Conservation (phyloP, 352 stramenopile species). For the Pythium phragmitis region DNA sequence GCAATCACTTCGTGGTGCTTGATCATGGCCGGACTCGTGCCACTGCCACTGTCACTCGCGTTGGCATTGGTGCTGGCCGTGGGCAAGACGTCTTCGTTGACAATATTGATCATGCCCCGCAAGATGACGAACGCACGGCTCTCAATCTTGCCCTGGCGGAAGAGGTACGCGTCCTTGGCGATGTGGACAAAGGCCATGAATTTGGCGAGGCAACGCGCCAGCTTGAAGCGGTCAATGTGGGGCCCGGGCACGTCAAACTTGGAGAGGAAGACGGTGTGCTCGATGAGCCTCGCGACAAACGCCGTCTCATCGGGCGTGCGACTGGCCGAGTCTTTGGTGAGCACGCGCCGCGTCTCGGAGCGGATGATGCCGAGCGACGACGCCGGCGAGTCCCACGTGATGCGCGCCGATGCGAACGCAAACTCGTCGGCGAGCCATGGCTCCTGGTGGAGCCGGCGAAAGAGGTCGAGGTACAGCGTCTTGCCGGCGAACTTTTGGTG, state of each 20-base stretch:
- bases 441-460: slow-evolving; percentile 64
- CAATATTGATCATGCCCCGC: slow-evolving; percentile 70
- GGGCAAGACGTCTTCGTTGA: slow-evolving; percentile 58
- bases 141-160: slow-evolving; percentile 72
- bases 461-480: slow-evolving; percentile 70
- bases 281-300: slow-evolving; percentile 59
- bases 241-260: slow-evolving; percentile 63
- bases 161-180: slow-evolving; percentile 52
- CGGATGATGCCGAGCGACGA: slow-evolving; percentile 69
- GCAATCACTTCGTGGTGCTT: slow-evolving; percentile 64
- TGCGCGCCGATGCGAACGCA: slow-evolving; percentile 45
- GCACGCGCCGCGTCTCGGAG: slow-evolving; percentile 59
- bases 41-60: too few relatives aligned
- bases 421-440: slow-evolving; percentile 53
- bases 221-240: slow-evolving; percentile 43
- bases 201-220: slow-evolving; percentile 48
- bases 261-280: slow-evolving; percentile 52
- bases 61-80: slow-evolving; percentile 13
- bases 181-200: slow-evolving; percentile 59
- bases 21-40: slow-evolving; percentile 1
- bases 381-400: slow-evolving; percentile 52
- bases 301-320: slow-evolving; percentile 45
- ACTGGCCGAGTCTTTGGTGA: slow-evolving; percentile 36
- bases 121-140: slow-evolving; percentile 80
- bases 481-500: slow-evolving; percentile 77